phyloP scores from a whole-genome alignment of 2,329 filamentous ascomycete genomes.

The Clathrospora elynae region DNA sequence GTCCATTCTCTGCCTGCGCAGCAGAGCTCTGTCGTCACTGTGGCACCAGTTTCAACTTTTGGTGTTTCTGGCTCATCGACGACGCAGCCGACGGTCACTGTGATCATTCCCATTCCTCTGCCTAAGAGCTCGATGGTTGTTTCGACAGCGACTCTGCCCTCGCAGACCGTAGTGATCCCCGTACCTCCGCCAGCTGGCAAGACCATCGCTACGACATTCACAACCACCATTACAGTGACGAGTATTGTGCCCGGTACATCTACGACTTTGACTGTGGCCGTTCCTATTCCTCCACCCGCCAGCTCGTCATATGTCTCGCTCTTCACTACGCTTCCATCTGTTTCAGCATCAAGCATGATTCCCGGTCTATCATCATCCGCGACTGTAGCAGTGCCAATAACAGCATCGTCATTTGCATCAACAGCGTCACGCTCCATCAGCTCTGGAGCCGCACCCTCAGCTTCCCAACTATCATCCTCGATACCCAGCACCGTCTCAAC shows the following conservation, averaged over 20 bases:
- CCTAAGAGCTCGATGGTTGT: background rate
- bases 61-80: no score
- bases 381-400: background rate
- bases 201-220: background rate
- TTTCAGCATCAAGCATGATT: background rate
- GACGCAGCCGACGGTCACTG: no score
- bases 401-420: background rate
- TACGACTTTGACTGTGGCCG: background rate
- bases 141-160: background rate
- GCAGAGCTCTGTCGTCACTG: background rate
- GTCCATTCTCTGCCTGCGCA: background rate
- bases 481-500: background rate
- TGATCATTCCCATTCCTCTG: background rate
- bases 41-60: background rate
- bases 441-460: background rate
- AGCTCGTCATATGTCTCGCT: background rate
- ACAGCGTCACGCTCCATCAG: no score
- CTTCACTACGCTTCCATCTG: background rate
- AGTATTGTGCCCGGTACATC: no score
- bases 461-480: constrained; percentile 2
- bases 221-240: background rate
- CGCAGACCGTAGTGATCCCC: background rate
- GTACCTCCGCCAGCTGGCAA: constrained; percentile 2
- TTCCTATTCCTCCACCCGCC: background rate
- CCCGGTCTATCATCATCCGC: background rate